phyloP scores from a whole-genome alignment of 805 yeast species.

The Teunomyces pallodes region DNA sequence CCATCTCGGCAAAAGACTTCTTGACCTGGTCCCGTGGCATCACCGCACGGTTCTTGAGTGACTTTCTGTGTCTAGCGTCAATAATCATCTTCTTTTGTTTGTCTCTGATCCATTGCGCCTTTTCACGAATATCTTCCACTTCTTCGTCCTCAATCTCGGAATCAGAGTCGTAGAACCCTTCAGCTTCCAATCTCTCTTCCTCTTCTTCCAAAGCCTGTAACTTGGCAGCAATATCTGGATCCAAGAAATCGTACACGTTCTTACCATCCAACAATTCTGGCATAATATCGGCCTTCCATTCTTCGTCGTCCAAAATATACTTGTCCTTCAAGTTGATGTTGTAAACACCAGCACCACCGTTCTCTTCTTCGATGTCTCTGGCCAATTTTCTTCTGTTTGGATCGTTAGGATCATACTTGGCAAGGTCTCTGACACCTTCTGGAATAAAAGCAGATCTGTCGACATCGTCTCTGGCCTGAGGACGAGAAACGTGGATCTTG shows the following conservation, averaged over 20 bases:
- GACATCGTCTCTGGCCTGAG: constrained; percentile 83
- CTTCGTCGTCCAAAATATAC: constrained; percentile 89
- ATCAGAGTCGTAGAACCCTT: constrained; percentile 95
- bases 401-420: constrained; percentile 74
- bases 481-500: constrained; percentile 92
- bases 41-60: constrained; percentile 79
- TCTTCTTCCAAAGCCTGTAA: constrained; percentile 94
- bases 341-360: constrained; percentile 99
- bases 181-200: constrained; percentile 88
- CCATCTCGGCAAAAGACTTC: constrained; percentile 76
- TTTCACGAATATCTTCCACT: constrained; percentile 58
- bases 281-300: constrained; percentile 96
- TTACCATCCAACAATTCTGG: constrained; percentile 96
- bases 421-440: constrained; percentile 57
- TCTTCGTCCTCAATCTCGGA: constrained; percentile 56
- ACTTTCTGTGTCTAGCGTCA: constrained; percentile 83
- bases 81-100: constrained; percentile 92
- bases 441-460: constrained; percentile 82
- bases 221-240: constrained; percentile 91
- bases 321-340: constrained; percentile 91
- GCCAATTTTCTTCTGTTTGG: constrained; percentile 81
- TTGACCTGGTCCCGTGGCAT: constrained; percentile 88
- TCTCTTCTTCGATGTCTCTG: constrained; percentile 85
- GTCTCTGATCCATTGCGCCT: constrained; percentile 94
- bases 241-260: constrained; percentile 96